Conservation (phyloP, 2,329 filamentous ascomycete genomes). For the Alternaria novae-zelandiae region DNA sequence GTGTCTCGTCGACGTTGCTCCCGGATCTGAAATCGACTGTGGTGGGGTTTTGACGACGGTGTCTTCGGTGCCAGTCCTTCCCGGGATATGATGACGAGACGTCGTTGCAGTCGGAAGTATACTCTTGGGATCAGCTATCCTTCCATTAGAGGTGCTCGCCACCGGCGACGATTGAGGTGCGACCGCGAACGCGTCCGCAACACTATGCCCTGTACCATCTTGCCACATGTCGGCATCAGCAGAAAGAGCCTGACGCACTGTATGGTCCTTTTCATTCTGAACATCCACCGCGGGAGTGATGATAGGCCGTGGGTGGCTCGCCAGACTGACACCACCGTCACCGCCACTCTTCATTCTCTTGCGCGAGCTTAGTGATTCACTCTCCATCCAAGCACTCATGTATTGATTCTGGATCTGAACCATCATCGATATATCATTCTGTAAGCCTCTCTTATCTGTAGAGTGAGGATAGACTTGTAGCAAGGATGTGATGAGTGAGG, state of each 20-base stretch:
- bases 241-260: conserved; percentile 20
- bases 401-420: conserved; percentile 17
- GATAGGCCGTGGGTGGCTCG: background rate
- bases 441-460: conserved; percentile 13
- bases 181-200: conserved; percentile 22
- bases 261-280: conserved; percentile 11
- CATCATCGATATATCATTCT: conserved; percentile 30
- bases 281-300: background rate
- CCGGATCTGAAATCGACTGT: background rate
- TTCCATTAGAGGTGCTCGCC: background rate
- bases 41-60: background rate
- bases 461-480: conserved; percentile 26
- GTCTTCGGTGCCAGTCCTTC: background rate
- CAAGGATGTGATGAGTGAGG: conserved; percentile 21
- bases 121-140: background rate
- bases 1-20: background rate
- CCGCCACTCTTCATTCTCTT: conserved; percentile 1
- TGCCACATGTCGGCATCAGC: conserved; percentile 27
- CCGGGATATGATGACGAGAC: no score
- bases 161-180: background rate
- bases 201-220: conserved; percentile 19
- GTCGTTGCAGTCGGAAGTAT: background rate
- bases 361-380: background rate
- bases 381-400: conserved; percentile 22
- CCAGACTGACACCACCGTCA: background rate